Percentiles rank a stretch among this genome's conserved stretches.
Conservation (phyloP, 352 stramenopile species). For the Plasmopara muralis region DNA sequence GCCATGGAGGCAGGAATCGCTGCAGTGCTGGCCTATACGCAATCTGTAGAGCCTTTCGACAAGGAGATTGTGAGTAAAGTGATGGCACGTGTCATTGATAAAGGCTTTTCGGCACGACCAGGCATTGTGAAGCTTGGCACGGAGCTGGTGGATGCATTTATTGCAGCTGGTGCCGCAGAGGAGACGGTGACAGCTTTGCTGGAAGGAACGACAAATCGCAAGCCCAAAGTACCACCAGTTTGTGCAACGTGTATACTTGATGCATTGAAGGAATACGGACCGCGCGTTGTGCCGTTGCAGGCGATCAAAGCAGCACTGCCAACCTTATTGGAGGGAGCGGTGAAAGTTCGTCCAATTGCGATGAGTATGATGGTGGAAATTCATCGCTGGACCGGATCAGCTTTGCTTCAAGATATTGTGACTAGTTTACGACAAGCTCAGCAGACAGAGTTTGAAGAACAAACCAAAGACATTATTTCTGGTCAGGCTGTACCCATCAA, state of each 20-base stretch:
- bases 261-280: conserved; percentile 74
- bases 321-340: conserved; percentile 69
- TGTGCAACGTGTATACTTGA: conserved; percentile 64
- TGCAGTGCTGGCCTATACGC: conserved; percentile 64
- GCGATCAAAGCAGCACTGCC: conserved; percentile 63
- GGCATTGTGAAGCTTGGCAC: conserved; percentile 75
- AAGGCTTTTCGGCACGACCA: conserved; percentile 74
- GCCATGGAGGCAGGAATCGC: conserved; percentile 73
- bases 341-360: conserved; percentile 75
- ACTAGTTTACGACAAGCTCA: conserved; percentile 72
- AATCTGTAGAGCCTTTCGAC: conserved; percentile 55
- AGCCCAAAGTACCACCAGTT: conserved; percentile 77
- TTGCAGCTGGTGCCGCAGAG: conserved; percentile 68
- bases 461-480: conserved; percentile 65
- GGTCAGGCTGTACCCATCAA: conserved; percentile 66
- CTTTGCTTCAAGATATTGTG: conserved; percentile 74
- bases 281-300: conserved; percentile 58
- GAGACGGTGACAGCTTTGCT: conserved; percentile 66
- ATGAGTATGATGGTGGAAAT: conserved; percentile 79
- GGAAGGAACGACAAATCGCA: conserved; percentile 83
- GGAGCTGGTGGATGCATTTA: conserved; percentile 65
- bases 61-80: conserved; percentile 58
- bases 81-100: conserved; percentile 77
- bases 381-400: conserved; percentile 69
- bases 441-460: conserved; percentile 72